Base-by-base conservation (phyloP, 2,329 filamentous ascomycete species). In the Beauveria caledonica region DNA sequence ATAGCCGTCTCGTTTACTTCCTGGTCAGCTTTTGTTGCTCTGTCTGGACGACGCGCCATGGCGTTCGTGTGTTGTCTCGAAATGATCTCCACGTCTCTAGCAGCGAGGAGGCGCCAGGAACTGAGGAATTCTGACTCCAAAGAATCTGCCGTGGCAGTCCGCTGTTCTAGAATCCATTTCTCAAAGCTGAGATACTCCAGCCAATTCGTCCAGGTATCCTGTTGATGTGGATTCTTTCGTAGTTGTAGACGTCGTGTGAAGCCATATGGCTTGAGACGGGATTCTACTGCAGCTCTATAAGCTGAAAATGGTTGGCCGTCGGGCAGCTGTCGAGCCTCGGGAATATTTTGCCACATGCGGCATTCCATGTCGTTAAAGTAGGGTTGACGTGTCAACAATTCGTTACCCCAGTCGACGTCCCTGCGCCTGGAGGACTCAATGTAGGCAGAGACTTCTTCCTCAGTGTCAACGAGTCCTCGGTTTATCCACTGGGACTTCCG, bases 351-450 rank as follows among this genome's bases (percentile, higher is more conserved):
- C 40, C 40, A 42, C 2, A 17, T 8, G 17, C 1, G 1, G 17
- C 40, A 17, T 8, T n/a, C 40, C 5, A 10, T 2, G 3, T 42
- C 0, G 40, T 42, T 3, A 17, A 42, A 42, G 0, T 17, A 1
- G 2, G 40, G 1, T 0, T 8, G 7, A 8, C 17, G 4, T 19
- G 40, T 3, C 17, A 1, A 9, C 7, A 0, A 0, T 19, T 19
- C 17, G 2, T 3, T 10, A 19, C 40, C 40, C 19, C 9, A n/a
- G 3, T 19, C 40, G 3, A n/a, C 7, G 0, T 1, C 15, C n/a
- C 3, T 42, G 7, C 40, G 40, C 40, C 40, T 19, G 40, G 4
- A 9, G 0, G 40, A 17, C 40, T 42, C 40, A 19, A 42, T 0
- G 4, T 19, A n/a, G 17, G 3, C 17, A 42, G 40, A 42, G 15